Evolutionary conservation across 2,329 filamentous ascomycete genomes (phyloP), one percentile per base, ranked within the genome.

Genomic region (Arthroderma sp.): DNA sequence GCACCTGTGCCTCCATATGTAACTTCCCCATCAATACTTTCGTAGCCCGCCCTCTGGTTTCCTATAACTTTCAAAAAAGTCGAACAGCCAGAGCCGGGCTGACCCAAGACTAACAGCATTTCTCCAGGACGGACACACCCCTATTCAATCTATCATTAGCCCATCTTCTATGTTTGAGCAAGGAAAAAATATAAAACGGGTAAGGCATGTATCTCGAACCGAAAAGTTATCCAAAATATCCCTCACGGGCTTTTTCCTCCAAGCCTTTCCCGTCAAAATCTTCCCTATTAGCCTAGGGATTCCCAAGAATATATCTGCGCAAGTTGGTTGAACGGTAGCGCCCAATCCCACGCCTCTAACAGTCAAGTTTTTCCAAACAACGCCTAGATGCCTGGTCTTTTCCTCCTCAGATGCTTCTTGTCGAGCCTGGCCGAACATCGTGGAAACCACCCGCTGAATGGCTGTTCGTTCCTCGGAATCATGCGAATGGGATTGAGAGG

Each of bases 21-120:
- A 27, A 72, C 67, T 39, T 68, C 65, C 0, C 80, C 81, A 1
- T 71, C 61, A 3, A 84, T 70, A 2, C 66, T 69, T 47, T 73
- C 69, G 52, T 75, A 85, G 1, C 80, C 80, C 4, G 63, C 64
- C 43, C 81, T 63, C 49, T 78, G 73, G 52, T 85, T 86, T 32
- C 79, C 75, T 9, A 93, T 76, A 0, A 83, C 85, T 69, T 94
- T 94, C 47, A 94, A 68, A 51, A 93, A 81, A 1, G 86, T 94
- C 10, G 83, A 86, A 62, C 86, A 94, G 38, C 66, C 66, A 38
- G 62, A 62, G 0, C 64, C 64, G 3, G 64, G 64, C 5, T 61
- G 57, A 4, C 64, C 65, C 11, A 68, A 57, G 5, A 58, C 56
- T 6, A 55, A 38, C 29, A 53, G 46, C 51, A 58, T 55, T 37